Percentiles rank a stretch among this genome's conserved stretches.
Evolutionary conservation across 2,329 filamentous ascomycete genomes (phyloP).

Genomic region (Aureobasidium sp.): DNA sequence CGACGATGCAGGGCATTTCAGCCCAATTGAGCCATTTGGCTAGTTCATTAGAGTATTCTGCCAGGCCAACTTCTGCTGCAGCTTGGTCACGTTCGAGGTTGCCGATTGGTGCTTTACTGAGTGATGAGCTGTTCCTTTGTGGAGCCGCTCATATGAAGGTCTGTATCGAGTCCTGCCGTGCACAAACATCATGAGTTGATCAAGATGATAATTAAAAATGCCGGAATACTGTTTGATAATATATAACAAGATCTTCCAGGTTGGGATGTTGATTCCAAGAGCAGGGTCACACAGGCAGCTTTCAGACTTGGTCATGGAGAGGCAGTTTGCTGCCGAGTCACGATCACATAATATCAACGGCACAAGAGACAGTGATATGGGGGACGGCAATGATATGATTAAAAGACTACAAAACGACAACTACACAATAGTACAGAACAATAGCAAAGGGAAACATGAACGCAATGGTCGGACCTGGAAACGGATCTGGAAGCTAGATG

Average conservation of each 20-base stretch:
- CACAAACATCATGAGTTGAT: neutral
- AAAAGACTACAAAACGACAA: too few species aligned
- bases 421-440: too few species aligned
- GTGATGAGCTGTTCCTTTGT: neutral
- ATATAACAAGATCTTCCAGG: too few species aligned
- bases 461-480: neutral
- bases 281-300: too few species aligned
- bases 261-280: too few species aligned
- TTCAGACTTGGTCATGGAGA: too few species aligned
- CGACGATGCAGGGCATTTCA: neutral
- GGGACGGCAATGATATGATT: too few species aligned
- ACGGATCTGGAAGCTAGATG: constrained; percentile 7
- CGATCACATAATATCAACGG: too few species aligned
- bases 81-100: neutral
- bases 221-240: neutral
- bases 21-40: neutral
- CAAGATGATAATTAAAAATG: neutral
- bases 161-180: neutral
- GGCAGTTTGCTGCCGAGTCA: too few species aligned
- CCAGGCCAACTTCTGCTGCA: neutral
- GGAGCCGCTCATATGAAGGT: neutral
- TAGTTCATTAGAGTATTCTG: neutral
- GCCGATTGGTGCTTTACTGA: neutral
- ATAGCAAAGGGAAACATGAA: too few species aligned
- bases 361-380: too few species aligned